Base-by-base conservation (phyloP, 176 grass and related monocot genomes). In the Hsuehochloa calcarea region DNA sequence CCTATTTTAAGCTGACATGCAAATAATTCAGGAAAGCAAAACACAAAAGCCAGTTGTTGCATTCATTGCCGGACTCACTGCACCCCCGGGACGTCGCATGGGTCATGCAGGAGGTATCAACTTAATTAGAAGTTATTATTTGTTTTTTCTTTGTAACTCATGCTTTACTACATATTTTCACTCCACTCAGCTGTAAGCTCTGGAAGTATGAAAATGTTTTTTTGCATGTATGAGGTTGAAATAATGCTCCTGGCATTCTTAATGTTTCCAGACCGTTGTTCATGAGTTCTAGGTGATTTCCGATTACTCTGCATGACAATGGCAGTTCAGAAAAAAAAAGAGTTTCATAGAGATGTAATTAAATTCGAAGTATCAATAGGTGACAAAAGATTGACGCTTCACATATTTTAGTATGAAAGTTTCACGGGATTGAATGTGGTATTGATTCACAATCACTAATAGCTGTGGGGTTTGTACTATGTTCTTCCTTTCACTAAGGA, bases 61-160 rank as follows among this genome's bases (percentile, higher is more conserved):
- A 84, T 99, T 99, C 87, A 99, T 99, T 90, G 96, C 96, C 82
- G 96, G 93, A 92, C 96, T 99, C 44, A 99, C 96, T 10, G 96
- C 96, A 72, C 96, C 96, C 51, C 96, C 96, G 6, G 96, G 96
- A 50, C 96, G 96, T 80, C 93, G 96, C 37, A 99, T 99, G 96
- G 96, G 96, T 70, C 96, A 99, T 86, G 96, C 96, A 91, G 96
- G 96, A 95, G 96, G 96, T 99, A 87, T 35, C 16, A 49, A 79
- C 31, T n/a, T n/a, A 69, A 10, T 59, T 62, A 87, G 3, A 77
- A 72, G 20, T 83, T 11, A 49, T 66, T 78, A 16, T 72, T 51
- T 75, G 31, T 26, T 78, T n/a, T 45, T 51, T 8, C 56, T 51
- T 80, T 34, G 8, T 35, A 75, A 68, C n/a, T 75, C 16, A 72